Base-by-base conservation (phyloP, 2,329 filamentous ascomycete genomes). In the Coniosporium tulheliwenetii region DNA sequence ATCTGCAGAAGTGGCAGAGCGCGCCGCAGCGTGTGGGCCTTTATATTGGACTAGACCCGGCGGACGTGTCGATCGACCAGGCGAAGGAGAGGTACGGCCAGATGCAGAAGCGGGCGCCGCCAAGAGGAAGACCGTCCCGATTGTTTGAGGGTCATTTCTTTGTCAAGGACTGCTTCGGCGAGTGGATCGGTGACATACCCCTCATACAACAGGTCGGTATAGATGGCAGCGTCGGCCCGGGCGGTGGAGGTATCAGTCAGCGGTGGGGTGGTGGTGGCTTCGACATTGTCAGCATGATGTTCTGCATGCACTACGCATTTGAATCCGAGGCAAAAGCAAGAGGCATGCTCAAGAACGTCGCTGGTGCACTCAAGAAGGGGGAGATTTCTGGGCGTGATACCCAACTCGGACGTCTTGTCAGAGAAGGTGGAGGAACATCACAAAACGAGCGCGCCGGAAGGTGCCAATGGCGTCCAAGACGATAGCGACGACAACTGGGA, bases 261-360 rank as follows among this genome's bases (percentile, higher is more conserved):
- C 78, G 76, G 33, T 79, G 73, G 62, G 76, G 76, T 40, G 81
- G 81, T 41, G 87, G 89, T 34, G 66, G 67, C 3, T 98, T 96
- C 52, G 91, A 98, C 57, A 83, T 96, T 35, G 89, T 98, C 47
- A 86, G 81, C 55, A 94, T 94, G 76, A 98, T 98, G 91, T 98
- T 98, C 61, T 93, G 86, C 53, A 91, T 98, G 78, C 91, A 98
- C 64, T 98, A 98, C 59, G 87, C 91, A 5, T 98, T 96, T 51
- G 91, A 96, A 65, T 85, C 71, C 40, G 89, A 98, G 59, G 75
- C 77, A 38, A 93, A 94, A 60, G 85, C 89, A 2, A 77, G 85
- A 36, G 83, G 77, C 46, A 96, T 98, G 91, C 71, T 98, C 42
- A 75, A 79, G 52, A 98, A 98, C 54, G 89, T 98, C 2, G 81